Conservation (phyloP, 352 stramenopile species). For the Globisporangium cylindrosporum region DNA sequence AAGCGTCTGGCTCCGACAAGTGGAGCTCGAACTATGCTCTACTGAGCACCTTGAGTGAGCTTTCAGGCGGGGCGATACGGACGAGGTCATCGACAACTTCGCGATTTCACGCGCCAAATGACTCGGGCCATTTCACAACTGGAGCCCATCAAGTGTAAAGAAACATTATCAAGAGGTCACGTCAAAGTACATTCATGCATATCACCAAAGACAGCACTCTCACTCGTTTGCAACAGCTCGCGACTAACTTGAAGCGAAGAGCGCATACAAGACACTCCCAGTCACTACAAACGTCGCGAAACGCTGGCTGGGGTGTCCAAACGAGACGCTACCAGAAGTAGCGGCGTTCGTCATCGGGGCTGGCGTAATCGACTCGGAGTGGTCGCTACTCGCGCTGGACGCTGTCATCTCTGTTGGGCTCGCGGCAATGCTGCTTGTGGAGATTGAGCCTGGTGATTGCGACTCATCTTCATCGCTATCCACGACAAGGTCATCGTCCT, state of each 20-base stretch:
- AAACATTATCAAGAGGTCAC: background rate
- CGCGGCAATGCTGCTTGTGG: background rate
- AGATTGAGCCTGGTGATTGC: background rate
- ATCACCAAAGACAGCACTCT: background rate
- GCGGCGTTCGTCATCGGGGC: background rate
- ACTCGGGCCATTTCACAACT: too few relatives aligned
- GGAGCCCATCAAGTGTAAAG: background rate
- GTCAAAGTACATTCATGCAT: background rate
- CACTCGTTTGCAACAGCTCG: background rate
- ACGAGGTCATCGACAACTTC: background rate
- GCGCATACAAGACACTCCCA: background rate
- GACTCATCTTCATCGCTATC: background rate
- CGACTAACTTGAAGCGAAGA: background rate
- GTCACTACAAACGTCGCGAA: background rate
- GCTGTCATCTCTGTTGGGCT: background rate
- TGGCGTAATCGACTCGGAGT: background rate
- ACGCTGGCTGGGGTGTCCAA: background rate
- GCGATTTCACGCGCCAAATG: background rate
- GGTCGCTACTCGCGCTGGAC: background rate
- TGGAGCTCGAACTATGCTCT: background rate
- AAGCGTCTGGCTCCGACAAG: background rate
- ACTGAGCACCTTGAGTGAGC: background rate
- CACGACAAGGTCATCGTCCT: slow-evolving; percentile 2
- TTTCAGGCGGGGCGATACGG: background rate
- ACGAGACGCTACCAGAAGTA: background rate